Conservation (phyloP, 2,329 filamentous ascomycete genomes). For the Colletotrichum caudatum region DNA sequence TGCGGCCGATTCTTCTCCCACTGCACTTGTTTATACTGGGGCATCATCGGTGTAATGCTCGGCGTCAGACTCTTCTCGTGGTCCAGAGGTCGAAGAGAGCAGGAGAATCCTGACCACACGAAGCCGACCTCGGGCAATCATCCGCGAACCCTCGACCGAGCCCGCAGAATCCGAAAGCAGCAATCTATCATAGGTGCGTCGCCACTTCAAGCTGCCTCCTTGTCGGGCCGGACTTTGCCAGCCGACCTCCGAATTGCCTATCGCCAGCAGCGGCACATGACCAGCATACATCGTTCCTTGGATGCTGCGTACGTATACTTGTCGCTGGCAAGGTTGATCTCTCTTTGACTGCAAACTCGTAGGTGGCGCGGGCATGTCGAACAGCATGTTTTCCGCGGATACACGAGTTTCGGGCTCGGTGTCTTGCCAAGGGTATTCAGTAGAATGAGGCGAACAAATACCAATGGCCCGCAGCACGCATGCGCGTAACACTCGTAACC, state of each 20-base stretch:
- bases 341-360: neutral
- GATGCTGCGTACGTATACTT: neutral
- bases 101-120: conserved; percentile 18
- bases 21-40: neutral
- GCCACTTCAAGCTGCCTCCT: conserved; percentile 14
- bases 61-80: neutral
- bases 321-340: neutral
- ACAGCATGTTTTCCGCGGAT: neutral
- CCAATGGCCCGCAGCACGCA: neutral
- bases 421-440: neutral
- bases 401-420: neutral
- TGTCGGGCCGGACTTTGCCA: neutral
- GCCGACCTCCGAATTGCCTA: conserved; percentile 18
- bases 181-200: neutral
- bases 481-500: neutral
- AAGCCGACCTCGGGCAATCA: conserved; percentile 36
- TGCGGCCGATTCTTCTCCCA: neutral
- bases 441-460: neutral
- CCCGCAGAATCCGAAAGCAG: conserved; percentile 17
- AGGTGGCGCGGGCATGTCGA: neutral
- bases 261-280: conserved; percentile 13
- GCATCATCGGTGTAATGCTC: conserved; percentile 6
- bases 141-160: neutral
- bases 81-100: too few species aligned
- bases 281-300: neutral